These are phyloP conservation scores for Nyssa sinensis DNA, from an alignment of 148 eudicot species.

Conservation along the genomic window DNA sequence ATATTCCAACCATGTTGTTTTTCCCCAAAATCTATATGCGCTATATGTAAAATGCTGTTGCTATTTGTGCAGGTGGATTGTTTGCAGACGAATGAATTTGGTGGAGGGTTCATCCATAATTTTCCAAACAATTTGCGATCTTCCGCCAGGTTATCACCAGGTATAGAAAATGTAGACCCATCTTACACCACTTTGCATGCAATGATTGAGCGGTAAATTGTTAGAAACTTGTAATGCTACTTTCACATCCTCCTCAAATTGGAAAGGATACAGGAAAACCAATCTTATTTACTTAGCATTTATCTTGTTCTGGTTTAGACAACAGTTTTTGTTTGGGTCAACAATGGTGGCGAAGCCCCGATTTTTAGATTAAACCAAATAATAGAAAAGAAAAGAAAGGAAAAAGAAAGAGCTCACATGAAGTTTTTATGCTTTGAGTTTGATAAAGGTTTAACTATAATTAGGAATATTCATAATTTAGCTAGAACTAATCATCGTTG, in stretches of 20 bases:
- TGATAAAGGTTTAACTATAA: too few species aligned
- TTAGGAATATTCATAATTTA: too few species aligned
- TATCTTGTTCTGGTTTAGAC: too few species aligned
- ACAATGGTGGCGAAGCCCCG: too few species aligned
- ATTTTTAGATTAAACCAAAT: too few species aligned
- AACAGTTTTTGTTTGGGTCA: too few species aligned
- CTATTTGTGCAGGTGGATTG: constrained; percentile 32
- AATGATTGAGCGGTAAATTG: neutral
- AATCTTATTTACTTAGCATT: too few species aligned
- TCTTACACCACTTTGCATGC: neutral
- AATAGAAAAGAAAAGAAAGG: too few species aligned
- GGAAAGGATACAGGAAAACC: too few species aligned
- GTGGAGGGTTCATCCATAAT: constrained; percentile 27
- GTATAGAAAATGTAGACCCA: constrained; percentile 14
- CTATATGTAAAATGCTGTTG: neutral
- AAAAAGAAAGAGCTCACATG: too few species aligned
- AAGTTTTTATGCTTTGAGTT: too few species aligned
- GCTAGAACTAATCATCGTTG: too few species aligned
- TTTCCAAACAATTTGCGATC: constrained; percentile 28
- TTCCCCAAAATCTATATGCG: neutral
- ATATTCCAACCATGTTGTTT: neutral
- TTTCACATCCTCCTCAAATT: neutral
- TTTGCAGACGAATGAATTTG: constrained; percentile 24
- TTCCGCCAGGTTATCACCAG: constrained; percentile 37
- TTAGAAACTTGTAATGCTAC: neutral